Base-by-base conservation (phyloP, 2,329 filamentous ascomycete genomes). In the Stachybotrys elegans region DNA sequence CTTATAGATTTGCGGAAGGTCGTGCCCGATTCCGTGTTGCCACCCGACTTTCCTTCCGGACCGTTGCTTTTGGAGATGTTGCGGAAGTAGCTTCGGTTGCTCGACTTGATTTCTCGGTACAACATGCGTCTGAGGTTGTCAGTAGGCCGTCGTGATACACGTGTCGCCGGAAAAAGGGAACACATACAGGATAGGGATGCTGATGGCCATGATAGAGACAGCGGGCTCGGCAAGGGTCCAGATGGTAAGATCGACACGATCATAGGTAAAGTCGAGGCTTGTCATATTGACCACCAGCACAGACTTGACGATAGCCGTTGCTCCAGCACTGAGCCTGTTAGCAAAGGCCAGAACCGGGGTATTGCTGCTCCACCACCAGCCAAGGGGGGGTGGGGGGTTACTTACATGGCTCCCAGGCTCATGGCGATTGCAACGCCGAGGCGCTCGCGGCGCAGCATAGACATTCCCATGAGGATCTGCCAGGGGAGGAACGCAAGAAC, bases 161-260 rank as follows among this genome's bases (percentile, higher is more conserved):
- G 8, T 22, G 5, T 20, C 20, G n/a, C 5, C 8, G 32, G 42
- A 16, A n/a, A 6, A 12, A 2, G 1, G 4, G 17, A 5, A n/a
- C 7, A 52, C 61, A 47, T 48, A 64, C 61, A 65, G 34, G 3
- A 65, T 51, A 1, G 62, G 62, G 19, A 65, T 60, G 1, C 53
- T 64, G 2, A 63, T 52, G 8, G 62, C 62, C 61, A 65, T 65
- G 41, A 65, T 65, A 1, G 62, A 63, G 1, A 55, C 60, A 2
- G 62, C 61, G 5, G 62, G 62, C 27, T 65, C 62, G 1, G 59
- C 53, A 25, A 65, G 25, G 2, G 61, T 63, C 62, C 62, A 65
- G 5, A 65, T 65, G 1, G 60, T 63, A 5, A 65, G 47, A 43
- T 65, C 61, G 12, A 63, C 55, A 6, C 62, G 58, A 16, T 60